Evolutionary conservation across 2,329 filamentous ascomycete genomes (phyloP), one percentile per base, ranked within the genome.

Genomic region (Fusarium udum): DNA sequence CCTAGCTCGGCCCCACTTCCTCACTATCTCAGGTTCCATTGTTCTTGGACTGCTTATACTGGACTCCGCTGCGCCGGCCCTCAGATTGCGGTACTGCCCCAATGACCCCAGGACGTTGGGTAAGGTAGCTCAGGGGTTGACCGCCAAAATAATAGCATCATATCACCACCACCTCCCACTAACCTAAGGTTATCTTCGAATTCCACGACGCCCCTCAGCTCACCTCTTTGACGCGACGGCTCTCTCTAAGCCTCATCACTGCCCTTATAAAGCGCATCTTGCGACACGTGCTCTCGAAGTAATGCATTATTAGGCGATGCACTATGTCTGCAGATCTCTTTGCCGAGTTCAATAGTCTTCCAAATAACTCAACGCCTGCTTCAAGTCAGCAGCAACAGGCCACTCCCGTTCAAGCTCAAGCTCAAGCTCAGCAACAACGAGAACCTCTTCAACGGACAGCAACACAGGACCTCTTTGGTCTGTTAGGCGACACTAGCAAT

Each of bases 301-400:
- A 59, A 73, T 72, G 73, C 75, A 52, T 70, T 43, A 34, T 58
- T 57, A 61, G 61, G 56, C 59, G 57, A 63, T 70, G 48, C 67
- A 79, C 40, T 69, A 92, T 92, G 90, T 92, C 90, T 75, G 88
- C 89, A 70, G 89, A 92, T 80, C 86, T 92, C 64, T 90, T 92
- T 77, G 90, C 89, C 62, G 88, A 90, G 73, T 91, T 92, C 75
- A 89, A 87, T 77, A 84, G 82, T 75, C 82, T 85, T 73, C 84
- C 87, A 59, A 81, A 79, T 62, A 79, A 77, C 68, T 72, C 80
- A 65, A 77, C 83, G 36, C 75, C 77, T 55, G 77, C 80, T 53
- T 72, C 76, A 60, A 57, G 52, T 32, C 62, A 75, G 48, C 56
- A 58, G 28, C 43, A 48, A 34, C 74, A 71, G 56, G 37, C 69